phyloP scores from a whole-genome alignment of 2,329 filamentous ascomycete genomes.

The Reticulascus tulasneorum region DNA sequence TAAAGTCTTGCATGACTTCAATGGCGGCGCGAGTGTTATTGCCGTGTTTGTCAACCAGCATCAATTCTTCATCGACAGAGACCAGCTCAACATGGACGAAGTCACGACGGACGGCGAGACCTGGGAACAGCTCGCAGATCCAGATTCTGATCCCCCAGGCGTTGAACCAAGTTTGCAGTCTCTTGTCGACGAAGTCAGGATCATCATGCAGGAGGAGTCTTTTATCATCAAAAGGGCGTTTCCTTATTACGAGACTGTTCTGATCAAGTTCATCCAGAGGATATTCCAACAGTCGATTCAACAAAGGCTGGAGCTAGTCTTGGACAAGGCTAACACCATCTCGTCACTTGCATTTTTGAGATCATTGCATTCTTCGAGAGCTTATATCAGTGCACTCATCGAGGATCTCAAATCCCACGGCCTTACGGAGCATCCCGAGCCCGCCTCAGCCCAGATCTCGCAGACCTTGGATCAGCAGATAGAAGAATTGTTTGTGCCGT shows the following conservation, averaged over 20 bases:
- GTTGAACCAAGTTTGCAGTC: constrained; percentile 91
- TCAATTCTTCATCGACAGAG: constrained; percentile 97
- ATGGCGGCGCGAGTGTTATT: constrained; percentile 91
- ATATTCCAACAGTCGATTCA: constrained; percentile 98
- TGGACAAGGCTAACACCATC: constrained; percentile 89
- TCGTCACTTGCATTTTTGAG: constrained; percentile 90
- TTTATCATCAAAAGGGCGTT: constrained; percentile 96
- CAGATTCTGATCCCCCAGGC: constrained; percentile 84
- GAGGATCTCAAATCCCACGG: constrained; percentile 94
- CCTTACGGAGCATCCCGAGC: constrained; percentile 90
- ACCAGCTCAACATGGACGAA: constrained; percentile 86
- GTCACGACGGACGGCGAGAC: constrained; percentile 69
- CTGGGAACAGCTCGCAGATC: constrained; percentile 92
- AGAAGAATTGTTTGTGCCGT: constrained; percentile 73
- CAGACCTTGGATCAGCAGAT: constrained; percentile 70
- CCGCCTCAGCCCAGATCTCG: constrained; percentile 80
- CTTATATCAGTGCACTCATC: constrained; percentile 80
- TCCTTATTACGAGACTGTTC: constrained; percentile 90
- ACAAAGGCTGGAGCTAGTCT: constrained; percentile 88
- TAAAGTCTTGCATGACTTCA: constrained; percentile 91
- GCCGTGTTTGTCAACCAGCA: constrained; percentile 97
- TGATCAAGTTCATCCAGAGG: constrained; percentile 88
- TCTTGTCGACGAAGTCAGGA: constrained; percentile 87
- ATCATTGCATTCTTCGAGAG: constrained; percentile 83
- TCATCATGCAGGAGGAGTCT: constrained; percentile 95